Conservation (phyloP, 139 green algal species). For the Zygnema cylindricum region DNA sequence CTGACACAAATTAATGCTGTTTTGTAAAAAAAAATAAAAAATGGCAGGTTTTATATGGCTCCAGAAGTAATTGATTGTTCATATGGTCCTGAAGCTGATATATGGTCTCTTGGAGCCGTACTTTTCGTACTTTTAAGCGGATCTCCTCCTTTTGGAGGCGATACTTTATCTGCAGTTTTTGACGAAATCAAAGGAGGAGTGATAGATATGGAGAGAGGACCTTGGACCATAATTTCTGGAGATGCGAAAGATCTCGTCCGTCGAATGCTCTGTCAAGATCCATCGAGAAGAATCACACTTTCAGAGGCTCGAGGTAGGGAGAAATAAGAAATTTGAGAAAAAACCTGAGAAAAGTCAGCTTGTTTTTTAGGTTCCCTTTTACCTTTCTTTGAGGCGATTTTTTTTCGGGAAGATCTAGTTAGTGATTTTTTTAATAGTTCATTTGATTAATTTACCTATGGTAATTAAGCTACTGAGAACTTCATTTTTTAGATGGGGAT, state of each 20-base stretch:
- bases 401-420: too few relatives aligned
- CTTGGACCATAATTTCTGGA: neutral
- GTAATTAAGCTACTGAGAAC: too few relatives aligned
- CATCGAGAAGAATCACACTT: neutral
- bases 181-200: neutral
- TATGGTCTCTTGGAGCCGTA: constrained; percentile 93
- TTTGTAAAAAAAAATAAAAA: too few relatives aligned
- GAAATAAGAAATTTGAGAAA: neutral
- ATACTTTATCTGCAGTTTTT: constrained; percentile 34
- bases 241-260: constrained; percentile 40
- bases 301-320: constrained; percentile 12
- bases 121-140: constrained; percentile 96
- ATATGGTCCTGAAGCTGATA: constrained; percentile 88
- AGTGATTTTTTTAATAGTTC: too few relatives aligned
- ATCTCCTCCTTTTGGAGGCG: constrained; percentile 87
- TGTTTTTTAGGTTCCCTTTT: neutral
- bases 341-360: too few relatives aligned
- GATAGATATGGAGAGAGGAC: constrained; percentile 6
- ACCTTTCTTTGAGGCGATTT: too few relatives aligned
- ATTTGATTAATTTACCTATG: too few relatives aligned
- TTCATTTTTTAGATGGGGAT: too few relatives aligned
- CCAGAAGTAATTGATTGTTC: constrained; percentile 79
- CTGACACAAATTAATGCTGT: too few relatives aligned
- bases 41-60: constrained; percentile 87
- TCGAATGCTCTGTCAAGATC: constrained; percentile 30